phyloP scores from a whole-genome alignment of 2,329 filamentous ascomycete genomes.

The Stemphylium lycopersici region DNA sequence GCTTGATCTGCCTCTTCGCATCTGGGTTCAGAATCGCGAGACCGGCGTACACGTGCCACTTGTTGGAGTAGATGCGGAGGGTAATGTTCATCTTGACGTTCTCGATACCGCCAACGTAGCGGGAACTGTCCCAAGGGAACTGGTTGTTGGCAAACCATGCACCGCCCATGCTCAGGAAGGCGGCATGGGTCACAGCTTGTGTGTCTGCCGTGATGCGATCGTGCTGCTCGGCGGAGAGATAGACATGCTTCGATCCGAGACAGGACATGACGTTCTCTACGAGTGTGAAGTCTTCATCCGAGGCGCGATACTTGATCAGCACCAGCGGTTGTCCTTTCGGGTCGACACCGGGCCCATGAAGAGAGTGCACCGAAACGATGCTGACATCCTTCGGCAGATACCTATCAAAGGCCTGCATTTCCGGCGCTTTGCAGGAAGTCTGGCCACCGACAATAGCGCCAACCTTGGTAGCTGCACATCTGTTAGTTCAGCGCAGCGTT shows the following conservation, averaged over 20 bases:
- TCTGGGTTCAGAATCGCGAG: slow-evolving; percentile 96
- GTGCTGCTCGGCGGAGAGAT: slow-evolving; percentile 84
- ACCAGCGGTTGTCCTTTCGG: slow-evolving; percentile 89
- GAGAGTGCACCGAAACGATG: slow-evolving; percentile 94
- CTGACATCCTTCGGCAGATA: slow-evolving; percentile 87
- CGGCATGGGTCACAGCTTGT: slow-evolving; percentile 95
- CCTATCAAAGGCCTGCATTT: slow-evolving; percentile 90
- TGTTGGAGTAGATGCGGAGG: slow-evolving; percentile 95
- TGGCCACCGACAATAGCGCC: slow-evolving; percentile 96
- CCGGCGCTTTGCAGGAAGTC: slow-evolving; percentile 96
- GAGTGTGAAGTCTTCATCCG: slow-evolving; percentile 74
- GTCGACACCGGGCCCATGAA: slow-evolving; percentile 91
- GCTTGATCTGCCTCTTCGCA: slow-evolving; percentile 87
- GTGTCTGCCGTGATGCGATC: slow-evolving; percentile 98
- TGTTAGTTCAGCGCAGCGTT: slow-evolving; percentile 12
- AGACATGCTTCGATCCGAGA: slow-evolving; percentile 83
- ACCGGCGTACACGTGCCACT: slow-evolving; percentile 99
- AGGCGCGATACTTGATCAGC: slow-evolving; percentile 90
- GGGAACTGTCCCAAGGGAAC: slow-evolving; percentile 96
- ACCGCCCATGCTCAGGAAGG: slow-evolving; percentile 94
- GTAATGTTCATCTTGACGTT: slow-evolving; percentile 99
- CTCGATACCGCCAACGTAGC: slow-evolving; percentile 95
- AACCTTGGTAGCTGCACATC: slow-evolving; percentile 79
- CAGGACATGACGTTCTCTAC: slow-evolving; percentile 83
- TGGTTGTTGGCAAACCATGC: slow-evolving; percentile 95